Base-by-base conservation (phyloP, 1,139 yeast species). In the Geotrichum carabidarum region DNA sequence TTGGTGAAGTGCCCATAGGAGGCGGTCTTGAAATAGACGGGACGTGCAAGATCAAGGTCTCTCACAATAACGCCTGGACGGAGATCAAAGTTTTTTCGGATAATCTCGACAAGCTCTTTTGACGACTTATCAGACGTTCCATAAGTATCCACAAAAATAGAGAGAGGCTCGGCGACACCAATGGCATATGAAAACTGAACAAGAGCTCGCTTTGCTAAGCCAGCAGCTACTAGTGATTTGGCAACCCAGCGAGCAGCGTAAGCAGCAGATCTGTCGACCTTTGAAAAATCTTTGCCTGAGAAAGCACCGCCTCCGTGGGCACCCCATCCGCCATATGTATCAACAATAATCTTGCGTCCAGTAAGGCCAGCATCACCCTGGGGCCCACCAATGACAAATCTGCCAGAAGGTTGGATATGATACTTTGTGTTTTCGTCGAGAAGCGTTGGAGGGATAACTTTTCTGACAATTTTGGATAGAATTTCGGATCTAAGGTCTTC, bases 291-390 rank as follows among this genome's bases (percentile, higher is more conserved):
- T 82, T 93, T 93, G 78, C 99, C 99, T 61, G 96, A 87, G 90
- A 94, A 93, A 63, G 99, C 99, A 82, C 99, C 99, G 81, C 99
- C 99, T 78, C 99, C 99, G 81, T 93, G 99, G 69, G 99, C 98
- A 78, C 99, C 97, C 94, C 99, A 94, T 70, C 99, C 99, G 80
- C 99, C 99, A 78, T 93, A 93, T 63, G 99, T 95, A 77, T 93
- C 99, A 72, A 93, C 99, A 71, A 93, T 93, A 75, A 93, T 93
- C 82, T 93, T 93, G 80, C 99, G 90, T 76, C 99, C 99, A 66
- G 99, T 93, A 71, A 93, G 80, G 80, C 99, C 99, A 64, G 99
- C 99, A 73, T 93, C 99, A 82, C 99, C 99, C 79, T 93, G 99
- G 66, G 99, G 99, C 75, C 99, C 99, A 78, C 99, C 99, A 74